These are phyloP conservation scores for Colletotrichum sp. DNA, from an alignment of 2,329 filamentous ascomycete species.

Conservation along the genomic window DNA sequence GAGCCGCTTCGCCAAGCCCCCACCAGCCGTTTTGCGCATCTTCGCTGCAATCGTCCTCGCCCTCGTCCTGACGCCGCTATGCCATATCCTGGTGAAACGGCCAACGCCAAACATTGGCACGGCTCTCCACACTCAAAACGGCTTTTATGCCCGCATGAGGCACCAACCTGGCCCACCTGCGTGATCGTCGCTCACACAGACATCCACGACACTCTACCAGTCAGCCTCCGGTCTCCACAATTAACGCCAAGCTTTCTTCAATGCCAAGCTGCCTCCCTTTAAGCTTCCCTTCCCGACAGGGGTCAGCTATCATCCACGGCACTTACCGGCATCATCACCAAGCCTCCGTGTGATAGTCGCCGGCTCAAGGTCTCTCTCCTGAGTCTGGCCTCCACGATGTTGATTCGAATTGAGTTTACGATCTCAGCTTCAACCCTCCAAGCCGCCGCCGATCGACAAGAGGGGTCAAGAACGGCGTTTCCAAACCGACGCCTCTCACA, in stretches of 20 bases:
- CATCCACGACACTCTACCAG: neutral
- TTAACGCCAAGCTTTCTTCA: conserved; percentile 11
- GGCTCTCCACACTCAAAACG: conserved; percentile 16
- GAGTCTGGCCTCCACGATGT: neutral
- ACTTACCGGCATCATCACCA: neutral
- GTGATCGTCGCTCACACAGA: conserved; percentile 18
- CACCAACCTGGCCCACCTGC: conserved; percentile 13
- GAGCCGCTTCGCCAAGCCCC: neutral
- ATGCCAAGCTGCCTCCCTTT: neutral
- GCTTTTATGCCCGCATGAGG: conserved; percentile 6
- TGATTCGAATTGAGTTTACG: conserved; percentile 2
- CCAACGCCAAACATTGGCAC: conserved; percentile 8
- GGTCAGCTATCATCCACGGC: neutral
- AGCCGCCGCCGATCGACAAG: neutral
- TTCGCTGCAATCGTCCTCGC: neutral
- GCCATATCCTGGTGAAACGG: conserved; percentile 13
- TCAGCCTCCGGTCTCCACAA: neutral
- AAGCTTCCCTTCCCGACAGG: conserved; percentile 1
- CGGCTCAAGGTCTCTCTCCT: neutral
- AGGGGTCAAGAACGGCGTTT: neutral
- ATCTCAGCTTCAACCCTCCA: neutral
- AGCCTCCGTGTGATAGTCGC: neutral
- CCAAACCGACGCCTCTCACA: neutral
- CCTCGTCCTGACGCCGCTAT: neutral
- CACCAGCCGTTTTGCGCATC: neutral